Evolutionary conservation across 2,329 filamentous ascomycete species (phyloP), one percentile per base, ranked within the genome.

Genomic region (Cercospora sesami): DNA sequence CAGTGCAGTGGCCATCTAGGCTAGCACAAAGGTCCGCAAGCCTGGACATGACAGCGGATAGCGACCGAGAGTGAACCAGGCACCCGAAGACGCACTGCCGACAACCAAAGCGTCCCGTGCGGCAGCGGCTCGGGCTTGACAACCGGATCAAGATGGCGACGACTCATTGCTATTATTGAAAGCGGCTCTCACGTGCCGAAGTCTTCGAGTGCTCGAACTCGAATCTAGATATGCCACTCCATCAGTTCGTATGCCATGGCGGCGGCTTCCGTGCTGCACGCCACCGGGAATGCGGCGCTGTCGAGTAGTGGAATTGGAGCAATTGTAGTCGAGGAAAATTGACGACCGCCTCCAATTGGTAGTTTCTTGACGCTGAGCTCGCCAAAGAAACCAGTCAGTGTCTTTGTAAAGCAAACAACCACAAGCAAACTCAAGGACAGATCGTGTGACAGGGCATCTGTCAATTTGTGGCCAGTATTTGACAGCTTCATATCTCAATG

Each of bases 351-450:
- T 53, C 48, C 48, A 28, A 53, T 53, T 53, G 48, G 61, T 51
- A 31, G 21, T 23, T 55, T 36, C 21, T 48, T 51, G 30, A 55
- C 23, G 61, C 61, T 33, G 45, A 53, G 48, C 26, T 63, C 18
- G 45, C 42, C 45, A 55, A 39, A 16, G 51, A 33, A 42, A 36
- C 66, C 66, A 68, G 58, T 66, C 67, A 66, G 36, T 33, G 51
- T 21, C 23, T 60, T 42, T 5, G 51, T 26, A 28, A 55, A 68
- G 67, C 67, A 68, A 68, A 68, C 67, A 68, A 58, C 42, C 30
- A 42, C 48, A 42, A 66, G 67, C 67, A 68, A 68, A 65, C 63
- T 60, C 64, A 51, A 26, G 42, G 5, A 55, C 6, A 26, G 51
- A 42, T 58, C 8, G 62, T 64, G 62, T 23, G 51, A 64, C 62